Conservation (phyloP, 345 rosid genomes). For the Eucalyptus marginata region DNA sequence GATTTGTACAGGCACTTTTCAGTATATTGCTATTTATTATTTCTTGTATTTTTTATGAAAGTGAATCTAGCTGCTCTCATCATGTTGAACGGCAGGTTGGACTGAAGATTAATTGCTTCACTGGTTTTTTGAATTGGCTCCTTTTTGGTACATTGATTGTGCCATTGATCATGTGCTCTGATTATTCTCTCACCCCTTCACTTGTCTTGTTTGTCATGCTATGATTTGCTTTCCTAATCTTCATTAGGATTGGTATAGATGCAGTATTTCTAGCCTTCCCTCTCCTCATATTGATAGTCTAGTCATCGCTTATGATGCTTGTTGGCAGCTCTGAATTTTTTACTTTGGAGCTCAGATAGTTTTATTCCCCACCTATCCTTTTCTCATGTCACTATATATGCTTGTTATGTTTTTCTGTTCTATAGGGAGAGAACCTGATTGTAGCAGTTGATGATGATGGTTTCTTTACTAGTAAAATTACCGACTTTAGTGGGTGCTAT, state of each 20-base stretch:
- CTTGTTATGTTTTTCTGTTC: background rate
- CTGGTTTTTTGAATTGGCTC: background rate
- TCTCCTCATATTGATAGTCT: background rate
- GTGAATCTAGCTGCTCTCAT: background rate
- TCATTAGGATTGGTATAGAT: background rate
- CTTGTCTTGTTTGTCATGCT: background rate
- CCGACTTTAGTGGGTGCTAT: conserved; percentile 62
- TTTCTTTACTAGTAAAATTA: conserved; percentile 58
- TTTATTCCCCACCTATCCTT: background rate
- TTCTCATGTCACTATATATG: background rate
- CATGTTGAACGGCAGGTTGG: background rate
- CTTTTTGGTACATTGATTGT: background rate
- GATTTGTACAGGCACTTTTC: background rate
- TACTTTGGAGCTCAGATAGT: background rate
- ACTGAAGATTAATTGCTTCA: background rate
- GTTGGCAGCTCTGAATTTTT: background rate
- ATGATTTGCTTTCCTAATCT: background rate
- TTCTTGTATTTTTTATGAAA: background rate
- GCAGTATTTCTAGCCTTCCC: background rate
- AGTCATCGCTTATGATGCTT: background rate
- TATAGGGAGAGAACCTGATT: conserved; percentile 66
- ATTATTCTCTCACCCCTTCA: background rate
- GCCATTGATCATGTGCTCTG: background rate
- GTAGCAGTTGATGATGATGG: conserved; percentile 99
- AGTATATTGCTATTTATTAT: background rate